Percentiles rank a stretch among this genome's conserved stretches.
phyloP scores from a whole-genome alignment of 1,139 yeast genomes.

The Debaryomyces subglobosus region DNA sequence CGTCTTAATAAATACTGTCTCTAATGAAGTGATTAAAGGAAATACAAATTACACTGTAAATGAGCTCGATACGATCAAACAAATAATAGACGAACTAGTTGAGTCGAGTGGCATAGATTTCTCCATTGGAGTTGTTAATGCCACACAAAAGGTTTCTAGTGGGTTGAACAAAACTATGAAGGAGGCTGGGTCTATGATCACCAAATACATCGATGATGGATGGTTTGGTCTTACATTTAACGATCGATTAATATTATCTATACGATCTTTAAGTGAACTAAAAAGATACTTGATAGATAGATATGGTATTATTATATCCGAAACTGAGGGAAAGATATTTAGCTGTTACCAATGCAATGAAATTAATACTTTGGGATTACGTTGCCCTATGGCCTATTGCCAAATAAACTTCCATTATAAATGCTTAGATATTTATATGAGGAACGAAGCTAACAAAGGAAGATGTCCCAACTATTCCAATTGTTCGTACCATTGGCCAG shows the following conservation, averaged over 20 bases:
- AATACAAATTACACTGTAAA: conserved; percentile 46
- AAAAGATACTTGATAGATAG: conserved; percentile 46
- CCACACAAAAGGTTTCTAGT: conserved; percentile 29
- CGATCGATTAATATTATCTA: conserved; percentile 39
- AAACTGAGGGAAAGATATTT: conserved; percentile 43
- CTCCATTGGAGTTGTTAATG: conserved; percentile 32
- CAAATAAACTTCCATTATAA: conserved; percentile 48
- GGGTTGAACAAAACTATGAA: conserved; percentile 26
- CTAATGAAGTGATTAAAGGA: conserved; percentile 44
- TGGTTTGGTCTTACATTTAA: conserved; percentile 46
- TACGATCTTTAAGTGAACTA: conserved; percentile 51
- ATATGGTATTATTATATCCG: conserved; percentile 37
- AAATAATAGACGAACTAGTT: conserved; percentile 50
- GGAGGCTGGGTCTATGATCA: conserved; percentile 42
- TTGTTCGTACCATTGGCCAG: conserved; percentile 6
- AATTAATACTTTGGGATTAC: conserved; percentile 57
- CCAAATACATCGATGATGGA: conserved; percentile 49
- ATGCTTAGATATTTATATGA: conserved; percentile 47
- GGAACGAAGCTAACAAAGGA: conserved; percentile 11
- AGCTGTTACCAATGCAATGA: conserved; percentile 58
- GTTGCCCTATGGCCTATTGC: conserved; percentile 38
- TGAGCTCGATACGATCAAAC: conserved; percentile 54
- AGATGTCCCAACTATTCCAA: conserved; percentile 5
- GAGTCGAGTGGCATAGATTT: conserved; percentile 28
- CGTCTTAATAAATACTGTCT: conserved; percentile 45